Base-by-base conservation (phyloP, 176 grass and related monocot species). In the Pontederia crassipes region DNA sequence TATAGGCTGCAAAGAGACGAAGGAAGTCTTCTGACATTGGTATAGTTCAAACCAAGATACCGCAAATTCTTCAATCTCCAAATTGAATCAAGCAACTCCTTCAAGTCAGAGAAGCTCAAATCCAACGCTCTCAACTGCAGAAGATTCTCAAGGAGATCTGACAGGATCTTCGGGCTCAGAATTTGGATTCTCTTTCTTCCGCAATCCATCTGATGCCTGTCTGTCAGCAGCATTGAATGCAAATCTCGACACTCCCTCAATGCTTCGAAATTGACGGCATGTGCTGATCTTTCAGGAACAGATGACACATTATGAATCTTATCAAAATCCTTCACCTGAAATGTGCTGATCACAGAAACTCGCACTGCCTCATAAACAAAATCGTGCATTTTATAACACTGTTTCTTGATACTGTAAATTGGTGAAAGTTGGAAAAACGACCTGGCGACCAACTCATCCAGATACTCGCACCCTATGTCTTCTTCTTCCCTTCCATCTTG, bases 41-140 rank as follows among this genome's bases (percentile, higher is more conserved):
- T 62, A 18, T 60, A 27, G 52, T 54, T 61, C n/a, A 84, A 49
- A 52, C 61, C 55, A 2, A 54, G 58, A 49, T 4, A 67, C 3
- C 4, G 0, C 11, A 84, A 48, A 8, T 49, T 48, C 20, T 14
- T 58, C 15, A 84, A 45, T 13, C 46, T 40, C 11, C 49, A 28
- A 16, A 84, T 47, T 4, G 76, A 75, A 49, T 72, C 61, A 45
- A 76, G 76, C n/a, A 84, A 53, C 29, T 61, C 71, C 47, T 57
- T 59, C n/a, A 79, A 50, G 28, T 57, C 64, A 2, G 76, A 57
- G 48, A 75, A 20, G 17, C 59, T 75, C 32, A 84, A 61, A 58
- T 84, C 62, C 57, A 83, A 15, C 20, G 71, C 74, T 27, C 45
- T 64, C 57, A 83, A 78, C 11, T 11, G 54, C 28, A 27, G 35